Conservation (phyloP, 1,284 basidiomycete genomes). For the Marasmius tenuissimus region DNA sequence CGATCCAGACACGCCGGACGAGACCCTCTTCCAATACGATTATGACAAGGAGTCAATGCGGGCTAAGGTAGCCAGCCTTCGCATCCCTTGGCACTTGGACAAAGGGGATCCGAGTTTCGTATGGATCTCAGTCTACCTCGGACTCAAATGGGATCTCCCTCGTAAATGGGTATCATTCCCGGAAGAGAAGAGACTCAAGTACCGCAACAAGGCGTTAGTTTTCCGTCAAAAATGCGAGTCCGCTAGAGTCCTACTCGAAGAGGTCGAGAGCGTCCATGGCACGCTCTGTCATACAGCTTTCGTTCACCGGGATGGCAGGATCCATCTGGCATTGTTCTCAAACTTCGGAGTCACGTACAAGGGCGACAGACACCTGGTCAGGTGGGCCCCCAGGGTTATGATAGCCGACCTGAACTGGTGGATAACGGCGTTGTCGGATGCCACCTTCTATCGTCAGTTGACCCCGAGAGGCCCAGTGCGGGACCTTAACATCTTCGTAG, state of each 20-base stretch:
- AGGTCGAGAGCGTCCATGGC: slow-evolving; percentile 26
- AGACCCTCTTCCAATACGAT: slow-evolving; percentile 7
- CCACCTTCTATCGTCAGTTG: slow-evolving; percentile 13
- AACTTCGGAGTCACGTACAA: slow-evolving; percentile 21
- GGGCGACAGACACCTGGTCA: background rate
- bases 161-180: slow-evolving; percentile 21
- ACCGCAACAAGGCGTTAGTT: slow-evolving; percentile 20
- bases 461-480: slow-evolving; percentile 8
- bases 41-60: slow-evolving; percentile 21
- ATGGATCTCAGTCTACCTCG: slow-evolving; percentile 18
- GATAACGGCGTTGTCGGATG: slow-evolving; percentile 14
- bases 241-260: slow-evolving; percentile 11
- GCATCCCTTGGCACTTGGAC: slow-evolving; percentile 27
- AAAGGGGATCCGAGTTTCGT: slow-evolving; percentile 23
- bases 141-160: slow-evolving; percentile 24
- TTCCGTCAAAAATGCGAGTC: background rate
- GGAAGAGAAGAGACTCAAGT: slow-evolving; percentile 6
- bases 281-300: slow-evolving; percentile 35
- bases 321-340: slow-evolving; percentile 27
- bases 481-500: slow-evolving; percentile 25
- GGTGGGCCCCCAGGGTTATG: background rate
- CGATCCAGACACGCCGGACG: background rate
- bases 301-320: slow-evolving; percentile 26
- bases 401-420: slow-evolving; percentile 32
- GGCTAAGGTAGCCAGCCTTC: slow-evolving; percentile 15